Evolutionary conservation across 768 basidiomycete genomes (phyloP).

Genomic region (Gymnopilus dilepis): DNA sequence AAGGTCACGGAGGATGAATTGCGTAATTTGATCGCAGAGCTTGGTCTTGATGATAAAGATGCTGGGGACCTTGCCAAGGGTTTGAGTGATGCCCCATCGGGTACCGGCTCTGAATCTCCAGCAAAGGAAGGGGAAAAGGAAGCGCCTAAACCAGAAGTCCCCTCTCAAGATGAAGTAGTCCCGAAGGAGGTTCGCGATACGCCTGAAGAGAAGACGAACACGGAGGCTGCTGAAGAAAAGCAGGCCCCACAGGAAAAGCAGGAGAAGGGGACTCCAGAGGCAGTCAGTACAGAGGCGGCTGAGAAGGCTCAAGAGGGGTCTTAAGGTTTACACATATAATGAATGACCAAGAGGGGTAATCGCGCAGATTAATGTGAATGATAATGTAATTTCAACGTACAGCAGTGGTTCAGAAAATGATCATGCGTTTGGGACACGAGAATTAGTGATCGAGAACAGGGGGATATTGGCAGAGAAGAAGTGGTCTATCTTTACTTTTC

Average conservation of each 20-base stretch:
- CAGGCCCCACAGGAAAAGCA: neutral
- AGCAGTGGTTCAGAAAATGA: slow-evolving; percentile 6
- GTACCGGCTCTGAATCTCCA: slow-evolving; percentile 7
- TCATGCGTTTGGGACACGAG: neutral
- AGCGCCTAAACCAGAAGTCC: neutral
- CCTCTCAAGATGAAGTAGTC: neutral
- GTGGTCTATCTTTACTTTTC: slow-evolving; percentile 11
- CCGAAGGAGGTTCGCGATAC: neutral
- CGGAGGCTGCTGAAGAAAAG: neutral
- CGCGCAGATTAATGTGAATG: neutral
- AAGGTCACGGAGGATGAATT: slow-evolving; percentile 80
- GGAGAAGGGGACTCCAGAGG: slow-evolving; percentile 2
- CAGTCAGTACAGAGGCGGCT: neutral
- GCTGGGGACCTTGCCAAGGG: slow-evolving; percentile 77
- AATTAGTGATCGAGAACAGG: too few species aligned
- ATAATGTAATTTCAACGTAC: slow-evolving; percentile 11
- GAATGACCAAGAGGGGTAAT: neutral
- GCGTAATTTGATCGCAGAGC: slow-evolving; percentile 68
- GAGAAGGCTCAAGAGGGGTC: neutral
- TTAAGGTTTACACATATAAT: neutral
- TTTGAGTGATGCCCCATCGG: slow-evolving; percentile 42
- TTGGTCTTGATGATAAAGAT: slow-evolving; percentile 80
- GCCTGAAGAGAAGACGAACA: slow-evolving; percentile 1
- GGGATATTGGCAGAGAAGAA: neutral
- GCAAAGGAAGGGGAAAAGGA: slow-evolving; percentile 11